Evolutionary conservation across 2,329 filamentous ascomycete genomes (phyloP).

Genomic region (Curvularia verruculosa): DNA sequence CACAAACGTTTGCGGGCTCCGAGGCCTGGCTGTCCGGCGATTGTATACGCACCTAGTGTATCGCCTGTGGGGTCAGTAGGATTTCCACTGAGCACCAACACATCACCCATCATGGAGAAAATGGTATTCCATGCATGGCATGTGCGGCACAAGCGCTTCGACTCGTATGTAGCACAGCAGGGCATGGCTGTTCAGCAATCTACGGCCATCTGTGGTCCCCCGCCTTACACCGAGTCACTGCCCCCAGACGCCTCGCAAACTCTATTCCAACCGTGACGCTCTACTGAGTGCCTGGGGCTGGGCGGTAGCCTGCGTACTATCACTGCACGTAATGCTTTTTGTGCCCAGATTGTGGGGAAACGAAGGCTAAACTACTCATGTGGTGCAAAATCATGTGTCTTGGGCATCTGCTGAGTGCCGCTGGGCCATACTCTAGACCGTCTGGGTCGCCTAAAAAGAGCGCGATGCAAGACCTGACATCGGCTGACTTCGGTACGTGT

Average conservation of each 20-base stretch:
- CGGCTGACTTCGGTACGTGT: neutral
- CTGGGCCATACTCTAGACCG: neutral
- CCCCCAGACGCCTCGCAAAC: constrained; percentile 13
- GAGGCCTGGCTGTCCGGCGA: neutral
- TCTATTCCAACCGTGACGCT: constrained; percentile 1
- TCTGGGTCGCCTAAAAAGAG: neutral
- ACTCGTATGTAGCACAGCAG: too few relatives aligned
- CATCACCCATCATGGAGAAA: neutral
- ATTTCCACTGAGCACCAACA: constrained; percentile 2
- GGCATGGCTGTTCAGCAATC: constrained; percentile 4
- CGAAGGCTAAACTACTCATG: constrained; percentile 7
- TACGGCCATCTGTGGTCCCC: constrained; percentile 3
- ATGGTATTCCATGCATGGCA: neutral
- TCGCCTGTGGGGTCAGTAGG: neutral
- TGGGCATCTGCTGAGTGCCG: constrained; percentile 4
- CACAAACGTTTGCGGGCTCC: neutral
- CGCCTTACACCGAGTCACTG: neutral
- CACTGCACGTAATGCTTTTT: constrained; percentile 8
- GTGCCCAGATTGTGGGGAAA: constrained; percentile 13
- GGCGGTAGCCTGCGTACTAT: neutral
- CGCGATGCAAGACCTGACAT: neutral
- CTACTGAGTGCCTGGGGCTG: neutral
- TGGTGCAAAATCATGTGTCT: constrained; percentile 8
- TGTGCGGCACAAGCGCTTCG: neutral
- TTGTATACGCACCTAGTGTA: neutral